Percentiles rank a stretch among this genome's conserved stretches.
These are phyloP conservation scores for Jatropha multifida DNA, from an alignment of 441 rosid genomes.

Conservation along the genomic window DNA sequence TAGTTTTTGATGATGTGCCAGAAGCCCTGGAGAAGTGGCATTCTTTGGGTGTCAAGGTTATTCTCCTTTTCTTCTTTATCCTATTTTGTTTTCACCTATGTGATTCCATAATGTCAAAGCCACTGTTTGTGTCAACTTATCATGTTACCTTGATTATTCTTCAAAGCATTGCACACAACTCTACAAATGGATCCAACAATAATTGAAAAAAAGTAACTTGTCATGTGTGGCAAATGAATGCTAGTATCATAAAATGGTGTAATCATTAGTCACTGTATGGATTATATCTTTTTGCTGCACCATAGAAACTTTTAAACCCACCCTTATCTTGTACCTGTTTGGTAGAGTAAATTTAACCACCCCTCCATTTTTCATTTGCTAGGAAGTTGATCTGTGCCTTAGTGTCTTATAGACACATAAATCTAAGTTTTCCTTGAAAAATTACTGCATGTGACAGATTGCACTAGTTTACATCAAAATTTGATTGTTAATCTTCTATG, in stretches of 20 bases:
- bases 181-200: neutral
- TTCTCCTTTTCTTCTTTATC: neutral
- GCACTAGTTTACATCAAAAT: neutral
- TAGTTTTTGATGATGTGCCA: slow-evolving; percentile 82
- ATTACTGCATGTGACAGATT: neutral
- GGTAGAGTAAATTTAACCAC: neutral
- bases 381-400: neutral
- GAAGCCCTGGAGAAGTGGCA: slow-evolving; percentile 88
- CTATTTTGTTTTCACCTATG: neutral
- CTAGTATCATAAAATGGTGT: neutral
- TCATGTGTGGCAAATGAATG: neutral
- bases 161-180: neutral
- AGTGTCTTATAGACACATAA: neutral
- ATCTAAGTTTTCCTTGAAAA: neutral
- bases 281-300: neutral
- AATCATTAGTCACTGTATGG: neutral
- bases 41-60: slow-evolving; percentile 75
- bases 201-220: neutral
- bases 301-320: neutral
- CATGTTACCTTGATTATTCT: neutral
- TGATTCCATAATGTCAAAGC: neutral
- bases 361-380: neutral
- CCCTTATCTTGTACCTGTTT: neutral
- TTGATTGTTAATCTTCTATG: neutral
- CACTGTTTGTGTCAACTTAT: neutral